Percentiles rank a stretch among this genome's conserved stretches.
These are phyloP conservation scores for Mucor saturninus DNA, from an alignment of 371 early-diverging fungal genomes.

Conservation along the genomic window DNA sequence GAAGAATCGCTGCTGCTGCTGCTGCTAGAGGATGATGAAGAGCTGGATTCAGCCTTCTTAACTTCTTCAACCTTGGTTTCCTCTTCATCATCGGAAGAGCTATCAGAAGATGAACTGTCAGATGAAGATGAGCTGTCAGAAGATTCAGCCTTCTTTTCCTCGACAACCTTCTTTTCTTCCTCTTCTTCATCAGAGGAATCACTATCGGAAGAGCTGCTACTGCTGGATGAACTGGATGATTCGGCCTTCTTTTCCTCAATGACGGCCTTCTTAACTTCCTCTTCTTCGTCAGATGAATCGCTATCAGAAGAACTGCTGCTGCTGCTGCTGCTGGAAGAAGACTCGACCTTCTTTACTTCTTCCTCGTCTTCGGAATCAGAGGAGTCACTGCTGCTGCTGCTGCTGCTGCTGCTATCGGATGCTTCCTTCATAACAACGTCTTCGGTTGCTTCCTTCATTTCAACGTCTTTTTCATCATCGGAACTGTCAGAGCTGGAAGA, in stretches of 20 bases:
- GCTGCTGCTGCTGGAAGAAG: slow-evolving; percentile 15
- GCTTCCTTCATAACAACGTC: too few species aligned
- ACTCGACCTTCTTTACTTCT: slow-evolving; percentile 1
- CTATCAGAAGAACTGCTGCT: slow-evolving; percentile 16
- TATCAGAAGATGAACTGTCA: slow-evolving; percentile 14
- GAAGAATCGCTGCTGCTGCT: slow-evolving; percentile 10
- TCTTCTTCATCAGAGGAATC: slow-evolving; percentile 24
- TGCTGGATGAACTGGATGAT: slow-evolving; percentile 4
- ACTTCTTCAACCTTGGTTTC: slow-evolving; percentile 16
- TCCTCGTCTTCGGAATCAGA: slow-evolving; percentile 24
- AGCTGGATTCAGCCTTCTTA: slow-evolving; percentile 18
- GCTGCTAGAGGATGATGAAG: slow-evolving; percentile 14
- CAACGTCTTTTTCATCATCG: slow-evolving; percentile 19
- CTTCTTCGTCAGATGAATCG: slow-evolving; percentile 6
- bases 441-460: neutral
- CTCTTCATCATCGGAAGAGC: slow-evolving; percentile 24
- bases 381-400: slow-evolving; percentile 20
- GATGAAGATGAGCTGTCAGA: slow-evolving; percentile 1
- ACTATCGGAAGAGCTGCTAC: neutral
- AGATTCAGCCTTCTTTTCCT: slow-evolving; percentile 23
- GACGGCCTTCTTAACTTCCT: neutral
- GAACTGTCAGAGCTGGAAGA: slow-evolving; percentile 26
- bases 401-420: slow-evolving; percentile 13
- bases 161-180: slow-evolving; percentile 1
- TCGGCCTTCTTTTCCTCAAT: slow-evolving; percentile 19